Evolutionary conservation across 441 rosid species (phyloP).

Genomic region (Corymbia citriodora): DNA sequence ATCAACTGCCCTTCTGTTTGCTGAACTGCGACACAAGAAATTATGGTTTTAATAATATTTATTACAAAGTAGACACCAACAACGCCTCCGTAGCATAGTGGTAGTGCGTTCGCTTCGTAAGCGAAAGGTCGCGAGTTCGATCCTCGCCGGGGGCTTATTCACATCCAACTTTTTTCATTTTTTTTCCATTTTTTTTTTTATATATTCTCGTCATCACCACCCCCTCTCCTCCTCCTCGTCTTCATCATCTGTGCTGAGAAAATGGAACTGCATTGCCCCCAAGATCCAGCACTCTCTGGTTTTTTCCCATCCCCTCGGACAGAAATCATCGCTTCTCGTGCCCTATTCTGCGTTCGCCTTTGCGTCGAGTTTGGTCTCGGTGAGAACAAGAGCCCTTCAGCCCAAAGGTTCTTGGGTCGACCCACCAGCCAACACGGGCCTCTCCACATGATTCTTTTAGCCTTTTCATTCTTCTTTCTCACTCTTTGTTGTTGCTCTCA

Average conservation of each 20-base stretch:
- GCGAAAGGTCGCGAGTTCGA: conserved; percentile 99
- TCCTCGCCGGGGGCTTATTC: conserved; percentile 63
- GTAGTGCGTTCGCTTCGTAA: conserved; percentile 99
- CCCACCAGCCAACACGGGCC: not conserved
- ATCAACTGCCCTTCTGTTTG: not conserved
- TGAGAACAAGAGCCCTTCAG: not conserved
- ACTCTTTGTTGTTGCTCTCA: not conserved
- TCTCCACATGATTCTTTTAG: not conserved
- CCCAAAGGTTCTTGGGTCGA: not conserved
- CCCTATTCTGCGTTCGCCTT: not conserved
- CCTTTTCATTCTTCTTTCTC: not conserved
- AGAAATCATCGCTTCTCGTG: not conserved
- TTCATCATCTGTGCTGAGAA: not conserved
- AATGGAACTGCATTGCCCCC: not conserved
- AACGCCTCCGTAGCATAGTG: conserved; percentile 78
- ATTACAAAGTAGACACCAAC: not conserved
- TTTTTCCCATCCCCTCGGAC: not conserved
- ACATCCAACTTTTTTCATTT: not conserved
- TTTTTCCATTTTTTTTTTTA: not conserved
- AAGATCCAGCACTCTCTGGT: not conserved
- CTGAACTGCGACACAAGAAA: not conserved
- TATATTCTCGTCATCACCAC: not conserved
- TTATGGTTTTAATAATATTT: too few species aligned
- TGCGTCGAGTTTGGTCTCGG: not conserved
- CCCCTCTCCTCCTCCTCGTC: not conserved